A percentile compares a stretch with the other conserved stretches of the same genome.
Evolutionary conservation across 2,329 filamentous ascomycete genomes (phyloP).

Genomic region (Alternaria solani): DNA sequence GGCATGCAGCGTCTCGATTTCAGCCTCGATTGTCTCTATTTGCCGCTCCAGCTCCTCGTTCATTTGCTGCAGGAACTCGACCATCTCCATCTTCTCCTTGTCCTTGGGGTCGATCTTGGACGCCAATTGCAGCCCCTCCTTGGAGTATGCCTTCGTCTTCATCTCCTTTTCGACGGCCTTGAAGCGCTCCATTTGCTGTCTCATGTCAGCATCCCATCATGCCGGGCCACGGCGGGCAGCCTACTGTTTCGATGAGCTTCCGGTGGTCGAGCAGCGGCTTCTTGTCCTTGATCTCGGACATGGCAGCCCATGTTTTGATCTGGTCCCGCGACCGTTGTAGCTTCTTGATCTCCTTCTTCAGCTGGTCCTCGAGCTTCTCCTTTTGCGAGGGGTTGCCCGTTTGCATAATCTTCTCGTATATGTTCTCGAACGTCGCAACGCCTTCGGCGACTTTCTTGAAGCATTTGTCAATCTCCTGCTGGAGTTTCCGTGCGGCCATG

Average conservation of each 20-base stretch:
- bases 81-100: slow-evolving; percentile 87
- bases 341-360: slow-evolving; percentile 99
- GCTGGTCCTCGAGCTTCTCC: slow-evolving; percentile 96
- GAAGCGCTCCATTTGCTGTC: slow-evolving; percentile 98
- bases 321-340: slow-evolving; percentile 95
- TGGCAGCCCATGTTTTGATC: slow-evolving; percentile 99
- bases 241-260: slow-evolving; percentile 95
- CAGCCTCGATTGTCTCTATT: slow-evolving; percentile 91
- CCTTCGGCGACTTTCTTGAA: slow-evolving; percentile 98
- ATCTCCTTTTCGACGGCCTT: slow-evolving; percentile 99
- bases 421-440: slow-evolving; percentile 87
- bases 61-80: slow-evolving; percentile 84
- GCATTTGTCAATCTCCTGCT: slow-evolving; percentile 98
- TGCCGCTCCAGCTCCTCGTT: slow-evolving; percentile 94
- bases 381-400: slow-evolving; percentile 94
- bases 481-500: slow-evolving; percentile 96
- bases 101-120: slow-evolving; percentile 97
- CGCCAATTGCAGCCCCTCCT: slow-evolving; percentile 91
- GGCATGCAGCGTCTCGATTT: slow-evolving; percentile 84
- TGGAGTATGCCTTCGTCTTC: slow-evolving; percentile 99
- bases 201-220: slow-evolving; percentile 41
- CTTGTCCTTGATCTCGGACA: slow-evolving; percentile 99
- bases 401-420: slow-evolving; percentile 97
- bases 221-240: slow-evolving; percentile 34
- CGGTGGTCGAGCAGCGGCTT: slow-evolving; percentile 91